Base-by-base conservation (phyloP, 805 yeast species). In the Lachancea quebecensis region DNA sequence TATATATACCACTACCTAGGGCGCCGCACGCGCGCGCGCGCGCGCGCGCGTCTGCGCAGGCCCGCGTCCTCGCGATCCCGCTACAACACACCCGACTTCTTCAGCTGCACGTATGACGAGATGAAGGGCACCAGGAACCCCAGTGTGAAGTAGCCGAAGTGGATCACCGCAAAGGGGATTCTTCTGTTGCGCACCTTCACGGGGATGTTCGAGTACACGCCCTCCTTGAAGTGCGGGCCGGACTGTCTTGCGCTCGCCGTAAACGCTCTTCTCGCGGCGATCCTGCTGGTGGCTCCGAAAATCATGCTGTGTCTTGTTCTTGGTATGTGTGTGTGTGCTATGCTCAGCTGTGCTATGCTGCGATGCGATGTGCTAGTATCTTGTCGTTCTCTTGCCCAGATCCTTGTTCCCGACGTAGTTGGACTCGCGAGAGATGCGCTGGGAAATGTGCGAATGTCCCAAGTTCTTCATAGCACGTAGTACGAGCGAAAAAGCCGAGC, bases 131-230 rank as follows among this genome's bases (percentile, higher is more conserved):
- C 71, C 50, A 79, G 77, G 52, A 81, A 74, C 49, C 88, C 91
- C 36, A 79, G 61, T 65, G 84, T 79, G 54, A 83, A 74, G 72
- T 80, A 83, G 44, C 89, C 79, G 75, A 85, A 83, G 75, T 84
- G 95, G 55, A 83, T 75, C 43, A 88, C 72, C 55, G 81, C 86
- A 67, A 77, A 89, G 56, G 97, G 98, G 54, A 91, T 77, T 73
- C 81, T 85, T 78, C 95, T 89, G 79, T 82, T 75, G 78, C 88
- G 89, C 52, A 91, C 95, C 77, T 80, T 80, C 81, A 91, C 93
- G 55, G 99, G 99, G 53, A 91, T 64, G 79, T 93, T 91, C 61
- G 84, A 74, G 82, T 93, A 93, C 39, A 82, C 81, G 62, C 97
- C 97, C 62, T 78, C 84, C 59, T 80, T 79, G 64, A 76, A 81